Conservation (phyloP, 208 protist species). For the Trypanosoma theileri region DNA sequence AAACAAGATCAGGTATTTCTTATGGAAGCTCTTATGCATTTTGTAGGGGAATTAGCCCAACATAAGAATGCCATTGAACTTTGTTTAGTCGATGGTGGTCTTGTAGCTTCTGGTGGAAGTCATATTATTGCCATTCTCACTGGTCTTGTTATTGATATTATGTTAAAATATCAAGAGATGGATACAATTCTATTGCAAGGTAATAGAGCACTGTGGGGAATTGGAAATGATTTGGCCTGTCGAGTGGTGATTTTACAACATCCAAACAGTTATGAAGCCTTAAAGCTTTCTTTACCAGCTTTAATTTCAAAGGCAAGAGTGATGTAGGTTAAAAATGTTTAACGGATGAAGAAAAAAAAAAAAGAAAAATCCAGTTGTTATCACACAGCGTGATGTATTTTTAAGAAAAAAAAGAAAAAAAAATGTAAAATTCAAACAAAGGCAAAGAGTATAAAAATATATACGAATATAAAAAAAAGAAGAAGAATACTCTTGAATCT, state of each 20-base stretch:
- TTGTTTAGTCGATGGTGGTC: constrained; percentile 8
- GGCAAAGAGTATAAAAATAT: background rate
- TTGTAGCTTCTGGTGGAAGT: constrained; percentile 29
- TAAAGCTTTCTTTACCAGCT: constrained; percentile 63
- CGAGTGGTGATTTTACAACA: constrained; percentile 73
- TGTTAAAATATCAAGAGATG: constrained; percentile 70
- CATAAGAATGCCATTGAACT: constrained; percentile 48
- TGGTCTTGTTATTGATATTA: constrained; percentile 73
- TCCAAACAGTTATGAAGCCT: constrained; percentile 55
- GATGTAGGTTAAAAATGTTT: constrained; percentile 4
- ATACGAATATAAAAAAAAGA: background rate
- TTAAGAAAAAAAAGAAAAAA: background rate
- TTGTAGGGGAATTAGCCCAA: constrained; percentile 68
- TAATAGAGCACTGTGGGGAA: constrained; percentile 79
- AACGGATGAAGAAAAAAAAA: background rate
- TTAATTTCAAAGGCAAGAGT: constrained; percentile 39
- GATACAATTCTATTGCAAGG: constrained; percentile 71
- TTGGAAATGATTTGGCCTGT: constrained; percentile 70
- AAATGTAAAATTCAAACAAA: too few species aligned
- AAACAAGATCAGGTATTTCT: constrained; percentile 74
- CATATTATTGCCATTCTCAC: constrained; percentile 46
- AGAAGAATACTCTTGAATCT: background rate
- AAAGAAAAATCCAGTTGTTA: constrained; percentile 7
- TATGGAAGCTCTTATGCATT: constrained; percentile 77
- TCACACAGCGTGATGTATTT: background rate